Percentiles rank a stretch among this genome's conserved stretches.
phyloP scores from a whole-genome alignment of 352 stramenopile genomes.

The Phytophthora sojae region DNA sequence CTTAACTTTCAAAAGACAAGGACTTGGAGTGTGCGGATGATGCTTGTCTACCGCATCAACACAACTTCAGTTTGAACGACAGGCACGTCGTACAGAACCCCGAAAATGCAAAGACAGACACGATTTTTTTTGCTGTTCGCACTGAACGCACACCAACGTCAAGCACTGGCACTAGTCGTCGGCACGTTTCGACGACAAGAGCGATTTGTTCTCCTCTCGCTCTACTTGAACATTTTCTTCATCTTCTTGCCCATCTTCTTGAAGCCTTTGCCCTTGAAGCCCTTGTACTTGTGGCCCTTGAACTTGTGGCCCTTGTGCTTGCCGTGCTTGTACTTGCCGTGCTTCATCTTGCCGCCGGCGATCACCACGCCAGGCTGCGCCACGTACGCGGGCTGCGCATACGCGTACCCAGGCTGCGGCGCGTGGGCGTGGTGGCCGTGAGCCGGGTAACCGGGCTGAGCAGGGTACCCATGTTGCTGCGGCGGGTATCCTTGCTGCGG shows the following conservation, averaged over 20 bases:
- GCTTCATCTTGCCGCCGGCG: slow-evolving; percentile 43
- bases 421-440: slow-evolving; percentile 38
- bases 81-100: too few species aligned
- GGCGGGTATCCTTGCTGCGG: too few species aligned
- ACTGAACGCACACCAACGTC: neutral
- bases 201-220: neutral
- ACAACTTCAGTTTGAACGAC: too few species aligned
- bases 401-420: slow-evolving; percentile 36
- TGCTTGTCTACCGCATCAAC: too few species aligned
- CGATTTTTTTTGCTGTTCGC: neutral
- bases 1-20: too few species aligned
- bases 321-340: slow-evolving; percentile 46
- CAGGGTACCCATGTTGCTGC: slow-evolving; percentile 44
- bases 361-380: slow-evolving; percentile 45
- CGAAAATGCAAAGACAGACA: neutral
- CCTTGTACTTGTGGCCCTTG: slow-evolving; percentile 43
- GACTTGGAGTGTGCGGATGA: too few species aligned
- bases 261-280: slow-evolving; percentile 43
- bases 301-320: slow-evolving; percentile 49
- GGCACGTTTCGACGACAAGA: neutral
- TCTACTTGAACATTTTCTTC: slow-evolving; percentile 59
- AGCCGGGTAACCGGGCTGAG: slow-evolving; percentile 45
- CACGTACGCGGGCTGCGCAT: slow-evolving; percentile 46
- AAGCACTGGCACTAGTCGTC: neutral
- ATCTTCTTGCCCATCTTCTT: slow-evolving; percentile 56